Base-by-base conservation (phyloP, 2,329 filamentous ascomycete genomes). In the Scytalidium sp. region DNA sequence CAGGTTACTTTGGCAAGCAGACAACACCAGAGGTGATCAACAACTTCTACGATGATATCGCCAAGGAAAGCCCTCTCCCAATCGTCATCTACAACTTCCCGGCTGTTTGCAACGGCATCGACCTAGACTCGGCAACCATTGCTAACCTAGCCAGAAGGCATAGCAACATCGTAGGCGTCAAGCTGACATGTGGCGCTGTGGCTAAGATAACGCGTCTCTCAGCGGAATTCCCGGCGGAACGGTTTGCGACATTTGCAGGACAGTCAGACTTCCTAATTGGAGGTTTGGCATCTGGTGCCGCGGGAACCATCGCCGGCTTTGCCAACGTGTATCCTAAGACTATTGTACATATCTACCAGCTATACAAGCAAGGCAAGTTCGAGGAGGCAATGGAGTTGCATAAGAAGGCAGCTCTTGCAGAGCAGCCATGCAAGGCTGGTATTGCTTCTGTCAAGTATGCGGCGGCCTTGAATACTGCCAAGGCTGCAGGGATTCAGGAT, bases 251-350 rank as follows among this genome's bases (percentile, higher is more conserved):
- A 0, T 84, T 76, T 61, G 80, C 79, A 2, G 81, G 81, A 0
- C 81, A 84, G 60, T 74, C 74, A 0, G 80, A 83, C 57, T 83
- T 82, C 63, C 59, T 83, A 39, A 69, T 83, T 22, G 78, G 74
- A 1, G 79, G 77, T 0, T 56, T 84, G 13, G 71, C 72, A 2
- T 71, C 74, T 3, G 80, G 80, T 1, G 73, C 70, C 19, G 72
- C 75, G 1, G 80, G 80, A 1, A 81, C 76, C 53, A 79, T 84
- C 45, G 74, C 77, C 1, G 79, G 75, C 1, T 83, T 83, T 60
- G 77, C 74, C 25, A 83, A 82, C 54, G 69, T 80, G 1, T 80
- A 80, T 51, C 79, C 78, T 1, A 78, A 75, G 60, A 73, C 72
- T 0, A 63, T 78, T 5, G 69, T 70, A 3, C 67, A 64, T 46